phyloP scores from a whole-genome alignment of 805 yeast species.

The Clavispora carvajalis region DNA sequence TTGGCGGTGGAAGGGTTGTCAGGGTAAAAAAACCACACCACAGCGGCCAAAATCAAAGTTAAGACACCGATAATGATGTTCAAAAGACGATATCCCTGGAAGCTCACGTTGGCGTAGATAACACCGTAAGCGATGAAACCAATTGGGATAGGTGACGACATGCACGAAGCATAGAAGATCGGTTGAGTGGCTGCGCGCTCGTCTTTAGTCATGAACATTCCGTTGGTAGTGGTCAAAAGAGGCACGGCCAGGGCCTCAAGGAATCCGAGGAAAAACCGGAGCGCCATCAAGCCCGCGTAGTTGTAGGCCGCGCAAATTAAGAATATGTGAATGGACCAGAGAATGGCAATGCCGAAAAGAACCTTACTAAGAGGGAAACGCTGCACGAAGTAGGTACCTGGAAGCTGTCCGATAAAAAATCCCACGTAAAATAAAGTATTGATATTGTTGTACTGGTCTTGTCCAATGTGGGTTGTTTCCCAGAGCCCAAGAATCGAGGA shows the following conservation, averaged over 20 bases:
- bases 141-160: constrained; percentile 48
- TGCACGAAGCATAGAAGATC: constrained; percentile 46
- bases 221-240: constrained; percentile 40
- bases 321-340: constrained; percentile 46
- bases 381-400: constrained; percentile 40
- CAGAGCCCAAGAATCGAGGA: constrained; percentile 44
- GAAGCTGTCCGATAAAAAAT: constrained; percentile 42
- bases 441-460: constrained; percentile 41
- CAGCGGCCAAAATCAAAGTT: constrained; percentile 29
- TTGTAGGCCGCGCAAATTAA: constrained; percentile 41
- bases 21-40: constrained; percentile 41
- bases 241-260: constrained; percentile 22
- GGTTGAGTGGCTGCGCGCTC: constrained; percentile 50
- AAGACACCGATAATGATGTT: constrained; percentile 53
- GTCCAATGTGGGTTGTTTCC: constrained; percentile 38
- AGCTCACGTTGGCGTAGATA: constrained; percentile 16
- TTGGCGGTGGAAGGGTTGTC: constrained; percentile 50
- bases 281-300: constrained; percentile 41
- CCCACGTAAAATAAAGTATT: constrained; percentile 54
- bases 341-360: constrained; percentile 28
- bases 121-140: constrained; percentile 45
- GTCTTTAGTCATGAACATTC: constrained; percentile 43
- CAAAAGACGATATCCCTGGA: constrained; percentile 48
- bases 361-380: constrained; percentile 37
- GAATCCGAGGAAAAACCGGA: constrained; percentile 49